Evolutionary conservation across 2,329 filamentous ascomycete genomes (phyloP).

Genomic region (Ilyonectria sp.): DNA sequence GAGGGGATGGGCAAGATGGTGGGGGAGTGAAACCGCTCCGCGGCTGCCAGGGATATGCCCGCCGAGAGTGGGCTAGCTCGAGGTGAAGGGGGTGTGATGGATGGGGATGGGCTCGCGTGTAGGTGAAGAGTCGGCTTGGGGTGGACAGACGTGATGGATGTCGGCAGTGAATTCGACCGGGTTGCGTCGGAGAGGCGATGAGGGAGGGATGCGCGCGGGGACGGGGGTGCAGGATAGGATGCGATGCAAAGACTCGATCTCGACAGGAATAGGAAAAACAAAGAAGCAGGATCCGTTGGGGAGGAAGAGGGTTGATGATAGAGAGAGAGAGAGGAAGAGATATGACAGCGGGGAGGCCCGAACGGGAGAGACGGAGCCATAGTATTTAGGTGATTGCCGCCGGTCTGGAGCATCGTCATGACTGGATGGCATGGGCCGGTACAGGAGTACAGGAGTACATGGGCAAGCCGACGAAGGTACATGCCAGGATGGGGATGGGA

Average conservation of each 20-base stretch:
- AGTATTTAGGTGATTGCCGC: conserved; percentile 50
- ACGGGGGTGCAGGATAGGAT: conserved; percentile 24
- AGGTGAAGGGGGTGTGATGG: conserved; percentile 45
- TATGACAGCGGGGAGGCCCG: conserved; percentile 43
- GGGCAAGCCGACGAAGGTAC: conserved; percentile 44
- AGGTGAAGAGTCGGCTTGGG: conserved; percentile 41
- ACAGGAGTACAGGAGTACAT: conserved; percentile 49
- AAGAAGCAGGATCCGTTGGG: conserved; percentile 37
- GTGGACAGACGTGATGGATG: conserved; percentile 28
- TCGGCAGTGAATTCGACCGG: conserved; percentile 31
- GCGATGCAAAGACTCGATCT: conserved; percentile 19
- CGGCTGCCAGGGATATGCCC: conserved; percentile 39
- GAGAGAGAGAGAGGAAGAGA: conserved; percentile 36
- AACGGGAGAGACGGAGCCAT: conserved; percentile 44
- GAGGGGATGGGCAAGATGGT: conserved; percentile 43
- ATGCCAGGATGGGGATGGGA: conserved; percentile 36
- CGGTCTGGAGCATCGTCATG: conserved; percentile 45
- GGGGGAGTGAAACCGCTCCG: conserved; percentile 43
- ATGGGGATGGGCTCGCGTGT: conserved; percentile 43
- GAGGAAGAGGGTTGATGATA: conserved; percentile 37
- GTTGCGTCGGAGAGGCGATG: conserved; percentile 31
- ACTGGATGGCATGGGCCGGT: conserved; percentile 47
- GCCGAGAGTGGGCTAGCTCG: conserved; percentile 44
- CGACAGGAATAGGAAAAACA: conserved; percentile 22
- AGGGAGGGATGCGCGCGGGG: conserved; percentile 40